These are phyloP conservation scores for Blastobotrys americana DNA, from an alignment of 805 yeast genomes.

Conservation along the genomic window DNA sequence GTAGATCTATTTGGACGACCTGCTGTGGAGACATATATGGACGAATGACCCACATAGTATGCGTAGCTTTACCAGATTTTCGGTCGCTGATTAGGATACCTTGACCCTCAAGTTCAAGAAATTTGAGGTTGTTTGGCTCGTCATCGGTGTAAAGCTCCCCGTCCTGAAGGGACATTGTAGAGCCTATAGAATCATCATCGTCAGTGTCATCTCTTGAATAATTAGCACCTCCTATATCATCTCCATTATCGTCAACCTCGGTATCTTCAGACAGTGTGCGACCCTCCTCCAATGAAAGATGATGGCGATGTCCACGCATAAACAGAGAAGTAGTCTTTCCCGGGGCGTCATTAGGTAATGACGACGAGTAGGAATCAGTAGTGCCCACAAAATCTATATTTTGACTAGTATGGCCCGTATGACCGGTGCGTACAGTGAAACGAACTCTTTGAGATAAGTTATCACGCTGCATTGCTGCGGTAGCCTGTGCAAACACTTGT, in stretches of 20 bases:
- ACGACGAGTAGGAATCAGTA: not conserved
- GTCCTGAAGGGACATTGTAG: slow-evolving; percentile 6
- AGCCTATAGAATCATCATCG: slow-evolving; percentile 7
- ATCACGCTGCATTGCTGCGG: slow-evolving; percentile 60
- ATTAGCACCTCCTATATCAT: not conserved
- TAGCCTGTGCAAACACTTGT: slow-evolving; percentile 61
- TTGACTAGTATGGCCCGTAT: not conserved
- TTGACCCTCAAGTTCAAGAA: slow-evolving; percentile 76
- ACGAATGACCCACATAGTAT: slow-evolving; percentile 89
- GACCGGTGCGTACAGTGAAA: slow-evolving; percentile 41
- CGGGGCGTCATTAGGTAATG: not conserved
- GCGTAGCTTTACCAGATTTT: slow-evolving; percentile 52
- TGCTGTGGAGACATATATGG: slow-evolving; percentile 61
- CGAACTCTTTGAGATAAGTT: slow-evolving; percentile 73
- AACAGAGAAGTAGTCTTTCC: not conserved
- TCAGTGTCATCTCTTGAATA: slow-evolving; percentile 3
- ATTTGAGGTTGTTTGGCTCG: slow-evolving; percentile 3
- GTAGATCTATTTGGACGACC: slow-evolving; percentile 54
- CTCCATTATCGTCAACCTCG: slow-evolving; percentile 2
- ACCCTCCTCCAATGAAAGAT: not conserved
- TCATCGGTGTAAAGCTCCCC: slow-evolving; percentile 4
- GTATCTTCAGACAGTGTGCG: not conserved
- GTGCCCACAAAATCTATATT: too few species aligned
- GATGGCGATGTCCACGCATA: not conserved
- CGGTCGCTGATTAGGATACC: slow-evolving; percentile 75